Evolutionary conservation across 352 stramenopile genomes (phyloP).

Genomic region (Phytophthora chlamydospora): DNA sequence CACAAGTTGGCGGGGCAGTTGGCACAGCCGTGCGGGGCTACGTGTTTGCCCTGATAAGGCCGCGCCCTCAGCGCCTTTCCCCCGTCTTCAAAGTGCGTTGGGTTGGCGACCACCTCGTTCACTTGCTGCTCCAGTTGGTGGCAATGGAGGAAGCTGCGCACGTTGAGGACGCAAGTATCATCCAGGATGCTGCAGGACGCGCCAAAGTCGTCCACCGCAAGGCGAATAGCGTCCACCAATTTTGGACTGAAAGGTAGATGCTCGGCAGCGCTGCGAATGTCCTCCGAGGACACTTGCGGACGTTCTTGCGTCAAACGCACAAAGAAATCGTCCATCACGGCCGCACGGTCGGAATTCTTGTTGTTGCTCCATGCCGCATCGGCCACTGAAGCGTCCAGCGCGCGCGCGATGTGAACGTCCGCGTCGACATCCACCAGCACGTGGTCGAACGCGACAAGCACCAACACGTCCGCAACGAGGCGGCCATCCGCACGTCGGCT

Average conservation of each 20-base stretch:
- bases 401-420: slow-evolving; percentile 37
- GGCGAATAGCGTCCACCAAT: slow-evolving; percentile 56
- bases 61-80: slow-evolving; percentile 37
- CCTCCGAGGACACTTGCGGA: slow-evolving; percentile 27
- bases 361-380: slow-evolving; percentile 23
- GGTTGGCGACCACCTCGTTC: slow-evolving; percentile 47
- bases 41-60: slow-evolving; percentile 38
- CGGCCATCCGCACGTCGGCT: slow-evolving; percentile 2
- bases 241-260: slow-evolving; percentile 37
- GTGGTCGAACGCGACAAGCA: slow-evolving; percentile 63
- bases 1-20: slow-evolving; percentile 64
- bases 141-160: slow-evolving; percentile 48
- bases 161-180: slow-evolving; percentile 55
- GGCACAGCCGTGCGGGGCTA: slow-evolving; percentile 46
- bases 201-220: slow-evolving; percentile 39
- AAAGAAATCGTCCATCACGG: slow-evolving; percentile 43
- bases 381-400: slow-evolving; percentile 40
- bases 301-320: slow-evolving; percentile 27
- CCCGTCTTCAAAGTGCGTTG: slow-evolving; percentile 28
- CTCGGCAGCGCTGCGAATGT: slow-evolving; percentile 34
- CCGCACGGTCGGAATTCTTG: slow-evolving; percentile 22
- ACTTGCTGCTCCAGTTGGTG: slow-evolving; percentile 38
- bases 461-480: slow-evolving; percentile 29
- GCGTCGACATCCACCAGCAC: slow-evolving; percentile 59
- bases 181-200: slow-evolving; percentile 52